Base-by-base conservation (phyloP, 2,329 filamentous ascomycete species). In the Neonectria coccinea region DNA sequence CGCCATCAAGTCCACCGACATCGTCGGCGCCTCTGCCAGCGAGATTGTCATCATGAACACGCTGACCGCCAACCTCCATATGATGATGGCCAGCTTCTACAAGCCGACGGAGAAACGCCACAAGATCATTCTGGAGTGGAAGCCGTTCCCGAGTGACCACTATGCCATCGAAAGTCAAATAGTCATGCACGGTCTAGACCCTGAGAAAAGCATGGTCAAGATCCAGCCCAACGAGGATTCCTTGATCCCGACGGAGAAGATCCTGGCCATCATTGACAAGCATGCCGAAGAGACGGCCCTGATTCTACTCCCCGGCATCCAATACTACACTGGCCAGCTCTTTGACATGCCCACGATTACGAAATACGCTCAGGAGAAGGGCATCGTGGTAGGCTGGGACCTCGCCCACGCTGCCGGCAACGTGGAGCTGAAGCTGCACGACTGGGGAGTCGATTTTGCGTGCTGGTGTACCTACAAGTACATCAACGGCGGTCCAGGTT, bases 391-490 rank as follows among this genome's bases (percentile, higher is more conserved):
- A 5, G 93, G 93, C 27, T 97, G 93, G 93, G 94, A 97, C 76
- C 88, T 96, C 27, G 94, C 94, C 0, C 93, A 97, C 77, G 92
- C 93, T 0, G 92, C 88, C 22, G 94, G 94, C 33, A 97, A 97
- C 74, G 92, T 97, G 2, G 89, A 91, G 44, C 79, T 97, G 18
- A 80, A 84, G 62, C 84, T 97, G 20, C 93, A 97, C 78, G 92
- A 95, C 72, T 97, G 94, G 94, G 86, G 92, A 70, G 93, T 97
- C 36, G 94, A 97, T 77, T 97, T 97, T 73, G 94, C 94, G 16
- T 92, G 88, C 58, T 97, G 94, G 94, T 97, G 94, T 79, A 94
- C 91, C 18, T 97, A 97, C 85, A 97, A 97, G 81, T 97, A 97
- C 81, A 86, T 97, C 77, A 97, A 97, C 76, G 89, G 90, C 27